Percentiles rank a stretch among this genome's conserved stretches.
Evolutionary conservation across 306 rosid genomes (phyloP).

Genomic region (Vigna hirtella): DNA sequence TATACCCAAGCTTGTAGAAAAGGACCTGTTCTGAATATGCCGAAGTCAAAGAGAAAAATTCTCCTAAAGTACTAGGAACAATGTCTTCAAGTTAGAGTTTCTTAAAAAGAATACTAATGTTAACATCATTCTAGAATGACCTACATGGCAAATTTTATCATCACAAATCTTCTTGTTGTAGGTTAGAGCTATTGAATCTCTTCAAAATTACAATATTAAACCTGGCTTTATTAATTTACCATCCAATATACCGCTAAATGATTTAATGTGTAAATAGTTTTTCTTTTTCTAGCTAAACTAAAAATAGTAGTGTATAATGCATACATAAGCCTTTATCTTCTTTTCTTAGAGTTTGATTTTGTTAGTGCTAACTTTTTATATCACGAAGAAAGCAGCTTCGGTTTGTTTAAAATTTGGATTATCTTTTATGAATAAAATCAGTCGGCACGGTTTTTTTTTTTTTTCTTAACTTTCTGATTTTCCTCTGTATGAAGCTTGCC

Average conservation of each 20-base stretch:
- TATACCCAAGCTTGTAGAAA: neutral
- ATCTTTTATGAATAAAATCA: conserved; percentile 15
- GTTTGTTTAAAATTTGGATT: conserved; percentile 21
- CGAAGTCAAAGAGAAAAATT: neutral
- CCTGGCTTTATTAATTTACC: conserved; percentile 5
- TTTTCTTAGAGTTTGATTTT: conserved; percentile 4
- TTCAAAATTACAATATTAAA: neutral
- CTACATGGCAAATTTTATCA: neutral
- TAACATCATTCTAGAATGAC: neutral
- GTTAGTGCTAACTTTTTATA: neutral
- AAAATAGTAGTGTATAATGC: too few species aligned
- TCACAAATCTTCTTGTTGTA: neutral
- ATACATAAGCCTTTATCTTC: neutral
- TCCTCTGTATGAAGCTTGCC: conserved; percentile 75
- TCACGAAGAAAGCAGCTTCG: neutral
- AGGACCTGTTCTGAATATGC: neutral
- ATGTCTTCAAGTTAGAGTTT: neutral
- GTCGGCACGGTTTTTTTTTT: neutral
- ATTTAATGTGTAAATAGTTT: neutral
- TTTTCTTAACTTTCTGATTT: conserved; percentile 38
- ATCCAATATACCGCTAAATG: neutral
- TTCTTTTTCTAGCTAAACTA: neutral
- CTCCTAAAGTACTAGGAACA: neutral
- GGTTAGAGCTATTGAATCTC: conserved; percentile 3
- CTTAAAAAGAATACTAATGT: conserved; percentile 2